Conservation (phyloP, 2,329 filamentous ascomycete genomes). For the Bipolaris gigantea region DNA sequence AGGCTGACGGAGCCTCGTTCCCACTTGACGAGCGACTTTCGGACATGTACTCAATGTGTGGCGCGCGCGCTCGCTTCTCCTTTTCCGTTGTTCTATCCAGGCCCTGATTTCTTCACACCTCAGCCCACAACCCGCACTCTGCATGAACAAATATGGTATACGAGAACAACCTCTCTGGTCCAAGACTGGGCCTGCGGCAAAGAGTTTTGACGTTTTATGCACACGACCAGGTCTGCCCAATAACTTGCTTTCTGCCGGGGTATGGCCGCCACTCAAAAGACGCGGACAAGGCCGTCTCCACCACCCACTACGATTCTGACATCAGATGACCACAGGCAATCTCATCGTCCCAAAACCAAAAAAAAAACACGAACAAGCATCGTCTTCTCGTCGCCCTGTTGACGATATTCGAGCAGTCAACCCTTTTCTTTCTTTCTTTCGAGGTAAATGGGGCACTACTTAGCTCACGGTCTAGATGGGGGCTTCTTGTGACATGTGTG, state of each 20-base stretch:
- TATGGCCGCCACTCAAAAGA: neutral
- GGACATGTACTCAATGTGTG: neutral
- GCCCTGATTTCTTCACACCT: constrained; percentile 3
- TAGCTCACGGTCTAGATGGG: constrained; percentile 5
- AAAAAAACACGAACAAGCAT: neutral
- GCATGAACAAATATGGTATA: neutral
- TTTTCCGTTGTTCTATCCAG: neutral
- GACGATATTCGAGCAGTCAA: neutral
- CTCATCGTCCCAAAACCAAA: neutral
- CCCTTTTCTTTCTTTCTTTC: neutral
- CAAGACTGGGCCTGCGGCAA: neutral
- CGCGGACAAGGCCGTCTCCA: neutral
- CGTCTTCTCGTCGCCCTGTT: neutral
- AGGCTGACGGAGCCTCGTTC: neutral
- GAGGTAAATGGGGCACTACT: constrained; percentile 2
- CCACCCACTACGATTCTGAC: neutral
- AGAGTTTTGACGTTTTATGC: neutral
- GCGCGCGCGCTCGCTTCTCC: constrained; percentile 2
- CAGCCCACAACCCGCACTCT: neutral
- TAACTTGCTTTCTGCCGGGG: neutral
- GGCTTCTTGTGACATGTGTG: constrained; percentile 14
- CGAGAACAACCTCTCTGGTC: neutral
- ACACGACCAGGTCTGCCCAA: constrained; percentile 1
- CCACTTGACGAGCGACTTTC: neutral
- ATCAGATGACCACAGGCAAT: neutral